A percentile compares a stretch with the other conserved stretches of the same genome.
phyloP scores from a whole-genome alignment of 1,284 basidiomycete species.

The Cutaneotrichosporon cutaneum region DNA sequence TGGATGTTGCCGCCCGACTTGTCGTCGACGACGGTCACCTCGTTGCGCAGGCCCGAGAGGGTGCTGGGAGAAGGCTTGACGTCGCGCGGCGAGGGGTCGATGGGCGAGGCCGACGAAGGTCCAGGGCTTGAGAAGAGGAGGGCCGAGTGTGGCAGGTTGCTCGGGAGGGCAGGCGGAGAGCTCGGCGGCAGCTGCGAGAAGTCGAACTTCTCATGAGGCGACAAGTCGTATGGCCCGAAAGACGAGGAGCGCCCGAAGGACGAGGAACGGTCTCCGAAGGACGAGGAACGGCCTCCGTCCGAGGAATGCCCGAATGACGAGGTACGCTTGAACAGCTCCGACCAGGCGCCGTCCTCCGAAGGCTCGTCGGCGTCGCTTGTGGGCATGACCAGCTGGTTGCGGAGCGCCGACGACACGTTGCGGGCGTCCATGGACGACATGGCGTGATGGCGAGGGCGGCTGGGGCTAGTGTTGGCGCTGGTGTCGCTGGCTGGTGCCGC shows the following conservation, averaged over 20 bases:
- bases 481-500: conserved; percentile 17
- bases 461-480: not conserved
- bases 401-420: conserved; percentile 18
- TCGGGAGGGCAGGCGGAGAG: conserved; percentile 36
- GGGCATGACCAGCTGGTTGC: not conserved
- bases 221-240: conserved; percentile 10
- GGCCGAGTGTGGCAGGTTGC: conserved; percentile 36
- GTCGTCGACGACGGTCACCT: conserved; percentile 10
- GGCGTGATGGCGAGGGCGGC: not conserved
- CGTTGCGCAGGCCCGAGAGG: conserved; percentile 17
- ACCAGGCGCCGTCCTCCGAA: conserved; percentile 40
- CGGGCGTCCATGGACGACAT: conserved; percentile 5
- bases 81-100: conserved; percentile 16
- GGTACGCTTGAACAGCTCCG: conserved; percentile 43
- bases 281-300: too few relatives aligned
- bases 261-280: not conserved
- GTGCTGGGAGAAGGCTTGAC: conserved; percentile 13
- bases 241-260: not conserved
- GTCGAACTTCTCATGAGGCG: conserved; percentile 33
- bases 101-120: conserved; percentile 6
- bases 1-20: not conserved
- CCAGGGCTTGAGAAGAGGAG: conserved; percentile 34
- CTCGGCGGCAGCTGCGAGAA: conserved; percentile 45
- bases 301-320: conserved; percentile 28
- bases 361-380: conserved; percentile 6